Base-by-base conservation (phyloP, 768 basidiomycete genomes). In the Cystofilobasidium ferigula region DNA sequence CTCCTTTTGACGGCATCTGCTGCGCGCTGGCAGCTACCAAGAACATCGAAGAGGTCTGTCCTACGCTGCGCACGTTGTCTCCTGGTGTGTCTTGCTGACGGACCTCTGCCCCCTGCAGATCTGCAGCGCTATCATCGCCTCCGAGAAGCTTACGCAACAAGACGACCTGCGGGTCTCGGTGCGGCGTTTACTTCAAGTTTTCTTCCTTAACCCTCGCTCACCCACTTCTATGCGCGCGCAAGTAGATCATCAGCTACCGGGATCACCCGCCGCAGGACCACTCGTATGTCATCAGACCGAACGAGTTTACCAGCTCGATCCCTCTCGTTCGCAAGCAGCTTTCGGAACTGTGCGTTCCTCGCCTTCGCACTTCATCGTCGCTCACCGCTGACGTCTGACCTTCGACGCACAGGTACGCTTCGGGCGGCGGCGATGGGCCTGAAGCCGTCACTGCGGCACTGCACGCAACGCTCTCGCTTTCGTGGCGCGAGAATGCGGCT, bases 221-320 rank as follows among this genome's bases (percentile, higher is more conserved):
- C 3, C 35, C 18, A n/a, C 30, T 62, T 18, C 28, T 5, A 22
- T 35, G 22, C 34, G 22, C 12, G 16, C 28, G 10, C 9, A 7
- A 4, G 3, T n/a, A 64, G 59, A 57, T 67, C 56, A 45, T 68
- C 56, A 48, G 60, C 24, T 68, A 68, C 34, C 54, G 67, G 32
- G 67, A 68, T 28, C 67, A 68, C 60, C 67, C 67, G 22, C 67
- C 67, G 24, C 67, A 68, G 56, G 67, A 68, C 48, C 67, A 68
- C 43, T 61, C 58, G 7, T 57, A 53, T 32, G 48, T 53, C 48
- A 18, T 53, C 16, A 14, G 48, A 10, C 9, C 48, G 13, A 51
- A 51, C 43, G 34, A 18, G 34, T 62, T 26, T 36, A 24, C 32
- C 16, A 35, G 24, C 32, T 22, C 22, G 22, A 32, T 43, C 26